Conservation (phyloP, 176 grass and related monocot genomes). For the Zoysia japonica region DNA sequence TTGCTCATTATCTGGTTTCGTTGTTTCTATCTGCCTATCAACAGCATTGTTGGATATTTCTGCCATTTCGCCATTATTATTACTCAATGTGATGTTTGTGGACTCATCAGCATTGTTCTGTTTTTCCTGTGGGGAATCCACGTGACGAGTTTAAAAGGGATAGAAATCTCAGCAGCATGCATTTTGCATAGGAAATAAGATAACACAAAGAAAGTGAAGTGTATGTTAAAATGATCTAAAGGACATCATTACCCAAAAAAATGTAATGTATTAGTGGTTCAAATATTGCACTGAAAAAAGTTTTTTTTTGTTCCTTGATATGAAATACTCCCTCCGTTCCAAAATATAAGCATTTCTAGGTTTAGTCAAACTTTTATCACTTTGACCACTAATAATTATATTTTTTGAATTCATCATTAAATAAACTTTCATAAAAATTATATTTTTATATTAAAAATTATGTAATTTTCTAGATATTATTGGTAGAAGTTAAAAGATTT, state of each 20-base stretch:
- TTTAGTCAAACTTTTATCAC: too few species aligned
- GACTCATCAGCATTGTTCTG: constrained; percentile 44
- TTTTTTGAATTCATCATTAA: too few species aligned
- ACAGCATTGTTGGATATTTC: constrained; percentile 34
- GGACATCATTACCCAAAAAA: neutral
- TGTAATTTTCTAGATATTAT: too few species aligned
- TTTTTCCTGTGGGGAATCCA: constrained; percentile 50
- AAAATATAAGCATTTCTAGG: too few species aligned
- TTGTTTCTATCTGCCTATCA: constrained; percentile 37
- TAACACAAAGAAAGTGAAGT: neutral
- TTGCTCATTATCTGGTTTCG: constrained; percentile 27
- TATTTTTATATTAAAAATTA: too few species aligned
- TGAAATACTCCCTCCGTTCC: neutral
- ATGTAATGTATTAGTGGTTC: neutral
- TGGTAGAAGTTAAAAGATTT: too few species aligned
- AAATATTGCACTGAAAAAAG: constrained; percentile 16
- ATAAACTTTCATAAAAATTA: too few species aligned
- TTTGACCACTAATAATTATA: too few species aligned
- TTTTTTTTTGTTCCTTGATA: neutral
- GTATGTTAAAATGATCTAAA: constrained; percentile 5
- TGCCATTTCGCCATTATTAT: constrained; percentile 21
- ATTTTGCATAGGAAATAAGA: neutral
- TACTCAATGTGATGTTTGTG: constrained; percentile 31
- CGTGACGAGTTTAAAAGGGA: neutral
- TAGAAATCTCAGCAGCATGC: neutral